These are phyloP conservation scores for Fraxinus greggii DNA, from an alignment of 305 asterid species.

Conservation along the genomic window DNA sequence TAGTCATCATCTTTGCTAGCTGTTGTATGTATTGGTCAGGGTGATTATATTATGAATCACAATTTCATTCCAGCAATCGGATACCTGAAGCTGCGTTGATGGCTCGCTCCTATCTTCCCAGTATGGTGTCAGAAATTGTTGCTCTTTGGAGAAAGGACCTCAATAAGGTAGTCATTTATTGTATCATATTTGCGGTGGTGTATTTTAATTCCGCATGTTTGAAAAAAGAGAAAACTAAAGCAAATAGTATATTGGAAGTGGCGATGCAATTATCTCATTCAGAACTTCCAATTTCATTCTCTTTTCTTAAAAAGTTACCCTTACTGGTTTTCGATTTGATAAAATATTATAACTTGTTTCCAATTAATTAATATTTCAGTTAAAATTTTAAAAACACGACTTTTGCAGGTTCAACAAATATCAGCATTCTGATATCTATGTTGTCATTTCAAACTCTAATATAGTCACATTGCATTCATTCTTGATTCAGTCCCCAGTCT, in stretches of 20 bases:
- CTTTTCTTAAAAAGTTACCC: neutral
- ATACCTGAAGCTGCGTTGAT: slow-evolving; percentile 99
- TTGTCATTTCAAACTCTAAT: neutral
- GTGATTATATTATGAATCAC: slow-evolving; percentile 8
- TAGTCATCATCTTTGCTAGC: slow-evolving; percentile 20
- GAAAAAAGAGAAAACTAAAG: slow-evolving; percentile 1
- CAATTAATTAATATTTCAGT: neutral
- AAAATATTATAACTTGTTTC: neutral
- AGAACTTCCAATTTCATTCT: neutral
- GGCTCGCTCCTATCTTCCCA: slow-evolving; percentile 99
- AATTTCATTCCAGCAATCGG: slow-evolving; percentile 67
- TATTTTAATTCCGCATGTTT: slow-evolving; percentile 14
- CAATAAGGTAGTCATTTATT: slow-evolving; percentile 51
- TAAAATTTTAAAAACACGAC: neutral
- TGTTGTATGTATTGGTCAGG: slow-evolving; percentile 15
- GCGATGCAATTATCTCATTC: neutral
- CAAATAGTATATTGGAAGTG: slow-evolving; percentile 3
- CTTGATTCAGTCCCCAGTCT: neutral
- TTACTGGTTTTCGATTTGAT: neutral
- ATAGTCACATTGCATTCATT: neutral
- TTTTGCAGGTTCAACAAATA: neutral
- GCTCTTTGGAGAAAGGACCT: slow-evolving; percentile 93
- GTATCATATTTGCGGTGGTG: slow-evolving; percentile 11
- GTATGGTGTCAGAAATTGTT: slow-evolving; percentile 94
- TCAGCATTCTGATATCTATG: neutral